Percentiles rank a stretch among this genome's conserved stretches.
Conservation (phyloP, 768 basidiomycete species). For the Amylocystis lapponica region DNA sequence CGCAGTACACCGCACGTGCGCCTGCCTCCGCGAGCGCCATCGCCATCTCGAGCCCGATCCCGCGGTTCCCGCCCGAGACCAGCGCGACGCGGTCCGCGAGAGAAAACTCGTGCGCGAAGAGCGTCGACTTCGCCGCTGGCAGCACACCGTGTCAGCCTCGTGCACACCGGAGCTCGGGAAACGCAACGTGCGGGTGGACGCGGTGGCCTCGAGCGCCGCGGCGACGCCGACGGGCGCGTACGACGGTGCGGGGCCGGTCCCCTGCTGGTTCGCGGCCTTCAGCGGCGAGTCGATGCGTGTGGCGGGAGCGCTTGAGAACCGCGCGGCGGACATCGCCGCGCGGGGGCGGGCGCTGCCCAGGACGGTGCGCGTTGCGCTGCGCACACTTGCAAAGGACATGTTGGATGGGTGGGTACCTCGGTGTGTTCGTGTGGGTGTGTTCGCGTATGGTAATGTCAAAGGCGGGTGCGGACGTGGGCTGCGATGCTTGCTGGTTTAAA, state of each 20-base stretch:
- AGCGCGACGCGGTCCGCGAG: slow-evolving; percentile 31
- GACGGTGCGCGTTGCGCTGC: not conserved
- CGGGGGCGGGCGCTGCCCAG: not conserved
- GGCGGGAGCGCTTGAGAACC: slow-evolving; percentile 8
- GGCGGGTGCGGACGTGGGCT: too few relatives aligned
- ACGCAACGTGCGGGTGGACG: slow-evolving; percentile 46
- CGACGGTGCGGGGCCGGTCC: slow-evolving; percentile 36
- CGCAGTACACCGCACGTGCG: slow-evolving; percentile 58
- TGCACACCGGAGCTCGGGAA: not conserved
- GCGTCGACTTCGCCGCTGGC: slow-evolving; percentile 18
- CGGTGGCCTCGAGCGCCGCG: slow-evolving; percentile 42
- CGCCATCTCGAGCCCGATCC: slow-evolving; percentile 83
- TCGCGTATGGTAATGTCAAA: too few relatives aligned
- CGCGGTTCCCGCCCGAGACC: slow-evolving; percentile 36
- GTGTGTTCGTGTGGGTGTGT: too few relatives aligned
- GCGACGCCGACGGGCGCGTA: slow-evolving; percentile 58
- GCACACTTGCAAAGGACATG: not conserved
- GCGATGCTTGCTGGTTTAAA: not conserved
- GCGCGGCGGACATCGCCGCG: slow-evolving; percentile 2
- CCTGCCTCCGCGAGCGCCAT: slow-evolving; percentile 69
- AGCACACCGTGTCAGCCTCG: too few relatives aligned
- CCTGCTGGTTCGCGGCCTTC: slow-evolving; percentile 21
- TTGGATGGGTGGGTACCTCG: too few relatives aligned
- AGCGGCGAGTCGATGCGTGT: slow-evolving; percentile 8
- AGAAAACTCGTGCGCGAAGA: slow-evolving; percentile 23